phyloP scores from a whole-genome alignment of 2,329 filamentous ascomycete genomes.

The Hirsutella minnesotensis region DNA sequence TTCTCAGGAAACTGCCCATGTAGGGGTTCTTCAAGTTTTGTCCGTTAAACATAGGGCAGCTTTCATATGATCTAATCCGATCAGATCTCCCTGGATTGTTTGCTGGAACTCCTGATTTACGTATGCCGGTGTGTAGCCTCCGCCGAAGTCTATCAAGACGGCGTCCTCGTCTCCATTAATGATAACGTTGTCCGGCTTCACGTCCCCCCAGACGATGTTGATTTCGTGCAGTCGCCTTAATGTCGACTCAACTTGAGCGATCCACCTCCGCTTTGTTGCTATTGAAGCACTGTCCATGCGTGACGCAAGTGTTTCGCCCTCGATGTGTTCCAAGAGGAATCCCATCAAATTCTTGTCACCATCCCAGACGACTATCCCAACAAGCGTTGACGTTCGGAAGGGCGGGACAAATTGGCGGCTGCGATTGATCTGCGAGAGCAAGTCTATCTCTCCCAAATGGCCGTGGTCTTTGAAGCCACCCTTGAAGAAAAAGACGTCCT shows the following conservation, averaged over 20 bases:
- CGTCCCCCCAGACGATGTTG: background rate
- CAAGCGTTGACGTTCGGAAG: background rate
- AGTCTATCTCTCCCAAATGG: background rate
- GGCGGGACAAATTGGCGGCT: background rate
- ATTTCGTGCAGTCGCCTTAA: background rate
- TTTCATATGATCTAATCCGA: background rate
- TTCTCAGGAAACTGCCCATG: too few relatives aligned
- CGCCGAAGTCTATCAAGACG: background rate
- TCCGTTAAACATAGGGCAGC: background rate
- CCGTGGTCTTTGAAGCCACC: background rate
- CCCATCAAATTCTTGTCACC: background rate
- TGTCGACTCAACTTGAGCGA: background rate
- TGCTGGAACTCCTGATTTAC: background rate
- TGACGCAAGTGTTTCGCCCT: background rate
- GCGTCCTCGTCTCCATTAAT: background rate
- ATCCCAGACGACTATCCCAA: background rate
- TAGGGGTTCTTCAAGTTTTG: background rate
- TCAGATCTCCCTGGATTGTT: background rate
- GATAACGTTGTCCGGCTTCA: background rate
- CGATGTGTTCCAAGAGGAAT: background rate
- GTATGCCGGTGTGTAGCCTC: background rate
- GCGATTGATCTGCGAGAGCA: background rate
- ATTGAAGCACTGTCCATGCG: background rate
- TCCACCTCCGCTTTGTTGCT: background rate
- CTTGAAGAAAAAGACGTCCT: background rate